A percentile compares a stretch with the other conserved stretches of the same genome.
Evolutionary conservation across 371 early-diverging fungal species (phyloP).

Genomic region (Circinella minor): DNA sequence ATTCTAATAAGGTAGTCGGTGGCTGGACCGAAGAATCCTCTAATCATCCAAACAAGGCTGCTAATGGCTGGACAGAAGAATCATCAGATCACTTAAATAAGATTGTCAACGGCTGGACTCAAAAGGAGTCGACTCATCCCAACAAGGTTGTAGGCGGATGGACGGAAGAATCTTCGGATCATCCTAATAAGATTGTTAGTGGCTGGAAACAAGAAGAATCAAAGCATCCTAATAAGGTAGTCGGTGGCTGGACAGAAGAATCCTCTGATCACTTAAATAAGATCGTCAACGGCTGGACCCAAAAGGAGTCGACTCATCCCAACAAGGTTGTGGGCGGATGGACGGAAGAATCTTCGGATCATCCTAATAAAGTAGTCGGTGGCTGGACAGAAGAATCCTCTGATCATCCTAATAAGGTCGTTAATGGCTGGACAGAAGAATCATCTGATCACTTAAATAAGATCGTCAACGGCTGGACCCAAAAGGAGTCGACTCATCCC

Average conservation of each 20-base stretch:
- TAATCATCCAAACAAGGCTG: too few relatives aligned
- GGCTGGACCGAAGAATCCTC: too few relatives aligned
- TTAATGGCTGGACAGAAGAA: too few relatives aligned
- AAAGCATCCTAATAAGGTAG: background rate
- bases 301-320: background rate
- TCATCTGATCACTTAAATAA: background rate
- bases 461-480: too few relatives aligned
- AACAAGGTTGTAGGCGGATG: background rate
- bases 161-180: background rate
- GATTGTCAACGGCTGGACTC: too few relatives aligned
- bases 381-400: too few relatives aligned
- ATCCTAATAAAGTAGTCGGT: too few relatives aligned
- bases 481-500: too few relatives aligned
- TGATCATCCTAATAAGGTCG: too few relatives aligned
- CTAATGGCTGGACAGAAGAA: background rate
- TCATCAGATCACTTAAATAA: background rate
- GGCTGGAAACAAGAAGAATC: too few relatives aligned
- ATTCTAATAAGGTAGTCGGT: background rate
- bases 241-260: background rate
- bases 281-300: background rate
- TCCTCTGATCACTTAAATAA: background rate
- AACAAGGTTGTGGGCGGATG: background rate
- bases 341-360: too few relatives aligned
- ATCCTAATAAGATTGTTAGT: background rate
- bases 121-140: background rate